Evolutionary conservation across 495 filamentous ascomycete species (phyloP), one percentile per base, ranked within the genome.

Genomic region (Talaromyces nanjingensis): DNA sequence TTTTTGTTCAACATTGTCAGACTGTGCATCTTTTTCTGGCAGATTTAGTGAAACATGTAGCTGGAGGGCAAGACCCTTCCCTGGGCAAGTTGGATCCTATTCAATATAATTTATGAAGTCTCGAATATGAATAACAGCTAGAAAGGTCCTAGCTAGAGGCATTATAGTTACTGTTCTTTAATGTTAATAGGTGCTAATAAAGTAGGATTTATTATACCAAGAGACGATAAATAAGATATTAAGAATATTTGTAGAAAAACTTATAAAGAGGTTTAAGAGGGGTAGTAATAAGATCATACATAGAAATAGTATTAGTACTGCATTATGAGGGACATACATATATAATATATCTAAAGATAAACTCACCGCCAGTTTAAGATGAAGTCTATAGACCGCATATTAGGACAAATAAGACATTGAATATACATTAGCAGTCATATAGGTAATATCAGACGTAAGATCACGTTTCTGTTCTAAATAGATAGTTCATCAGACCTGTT

Each of bases 1-100:
- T 11, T 45, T 45, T 11, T 12, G 9, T 11, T 45, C n/a, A n/a
- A 45, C n/a, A 45, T 45, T 5, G 39, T 45, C 39, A 2, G 39
- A 45, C n/a, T 45, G 39, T 12, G n/a, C 39, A 2, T 45, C 39
- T 45, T 45, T 45, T 45, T 45, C n/a, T 12, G 39, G 39, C n/a
- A 45, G 9, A 45, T 67, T 64, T 2, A 66, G 60, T 37, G 65
- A 60, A 54, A 66, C 18, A 61, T 63, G 65, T 2, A 67, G 56
- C 37, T 67, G 56, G 31, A 67, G 60, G 1, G 65, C 57, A 12
- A 64, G 65, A 8, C 25, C 65, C 60, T 67, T 67, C 42, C 62
- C 62, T 1, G 62, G 65, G 7, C 47, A 61, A 18, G 62, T 67
- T 8, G 62, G 65, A 45, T 64, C 62, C n/a, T 61, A 61, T 64